phyloP scores from a whole-genome alignment of 129 eudicot species.

The Arctium lappa region DNA sequence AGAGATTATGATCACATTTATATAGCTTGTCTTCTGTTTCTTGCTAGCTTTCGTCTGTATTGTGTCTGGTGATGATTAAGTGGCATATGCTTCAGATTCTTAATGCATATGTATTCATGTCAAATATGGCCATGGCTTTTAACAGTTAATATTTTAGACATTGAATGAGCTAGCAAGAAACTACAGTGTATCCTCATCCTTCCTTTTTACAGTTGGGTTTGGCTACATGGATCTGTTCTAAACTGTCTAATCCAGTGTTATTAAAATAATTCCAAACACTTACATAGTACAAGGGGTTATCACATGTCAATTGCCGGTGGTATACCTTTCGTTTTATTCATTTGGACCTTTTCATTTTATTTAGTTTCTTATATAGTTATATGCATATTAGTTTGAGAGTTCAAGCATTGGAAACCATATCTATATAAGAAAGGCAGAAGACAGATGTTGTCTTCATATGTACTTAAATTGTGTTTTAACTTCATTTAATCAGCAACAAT shows the following conservation, averaged over 20 bases:
- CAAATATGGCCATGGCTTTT: neutral
- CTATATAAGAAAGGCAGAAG: neutral
- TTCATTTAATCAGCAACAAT: neutral
- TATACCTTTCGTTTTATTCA: neutral
- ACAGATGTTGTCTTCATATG: neutral
- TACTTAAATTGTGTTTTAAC: neutral
- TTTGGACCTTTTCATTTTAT: no score
- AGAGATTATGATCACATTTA: no score
- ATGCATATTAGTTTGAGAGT: neutral
- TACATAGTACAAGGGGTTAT: no score
- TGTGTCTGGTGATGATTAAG: neutral
- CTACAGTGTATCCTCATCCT: neutral
- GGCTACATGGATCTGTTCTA: neutral
- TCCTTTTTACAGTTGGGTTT: neutral
- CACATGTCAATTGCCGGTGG: neutral
- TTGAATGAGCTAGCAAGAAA: neutral
- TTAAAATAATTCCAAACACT: neutral
- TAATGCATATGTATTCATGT: neutral
- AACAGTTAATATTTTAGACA: neutral
- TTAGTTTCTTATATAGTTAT: no score
- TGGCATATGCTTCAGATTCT: neutral
- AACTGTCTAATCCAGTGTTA: neutral
- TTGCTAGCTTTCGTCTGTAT: neutral
- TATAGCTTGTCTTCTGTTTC: neutral
- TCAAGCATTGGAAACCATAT: neutral